Percentiles rank a stretch among this genome's conserved stretches.
Conservation (phyloP, 1,284 basidiomycete genomes). For the Exsudoporus floridanus region DNA sequence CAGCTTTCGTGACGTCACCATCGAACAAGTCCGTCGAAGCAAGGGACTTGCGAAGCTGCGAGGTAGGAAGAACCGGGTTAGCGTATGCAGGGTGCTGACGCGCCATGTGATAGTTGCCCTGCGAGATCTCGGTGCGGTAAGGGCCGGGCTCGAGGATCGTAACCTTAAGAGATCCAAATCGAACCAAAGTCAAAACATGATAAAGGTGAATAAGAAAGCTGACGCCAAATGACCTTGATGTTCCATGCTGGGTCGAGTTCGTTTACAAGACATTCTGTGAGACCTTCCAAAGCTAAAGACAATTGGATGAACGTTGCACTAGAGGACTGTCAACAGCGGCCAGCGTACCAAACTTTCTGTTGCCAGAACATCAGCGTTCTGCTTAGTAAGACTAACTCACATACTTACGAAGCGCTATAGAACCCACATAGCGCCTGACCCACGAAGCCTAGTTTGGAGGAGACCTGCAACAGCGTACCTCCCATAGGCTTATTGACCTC, state of each 20-base stretch:
- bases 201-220: background rate
- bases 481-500: conserved; percentile 38
- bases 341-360: conserved; percentile 28
- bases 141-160: conserved; percentile 27
- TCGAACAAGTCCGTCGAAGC: background rate
- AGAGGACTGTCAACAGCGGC: background rate
- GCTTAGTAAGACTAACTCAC: no score
- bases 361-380: background rate
- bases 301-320: background rate
- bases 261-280: conserved; percentile 23
- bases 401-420: conserved; percentile 31
- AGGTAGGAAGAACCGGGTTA: conserved; percentile 6
- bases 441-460: conserved; percentile 25
- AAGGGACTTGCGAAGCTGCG: conserved; percentile 6
- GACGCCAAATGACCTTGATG: conserved; percentile 29
- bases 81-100: conserved; percentile 25
- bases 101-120: background rate
- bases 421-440: conserved; percentile 9
- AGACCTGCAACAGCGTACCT: conserved; percentile 36
- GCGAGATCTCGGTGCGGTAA: conserved; percentile 19
- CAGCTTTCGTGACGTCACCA: conserved; percentile 21
- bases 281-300: conserved; percentile 30
- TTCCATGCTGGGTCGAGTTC: conserved; percentile 36
- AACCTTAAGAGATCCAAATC: conserved; percentile 16
- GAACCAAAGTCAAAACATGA: background rate